Base-by-base conservation (phyloP, 208 protist genomes). In the Leishmania arabica region DNA sequence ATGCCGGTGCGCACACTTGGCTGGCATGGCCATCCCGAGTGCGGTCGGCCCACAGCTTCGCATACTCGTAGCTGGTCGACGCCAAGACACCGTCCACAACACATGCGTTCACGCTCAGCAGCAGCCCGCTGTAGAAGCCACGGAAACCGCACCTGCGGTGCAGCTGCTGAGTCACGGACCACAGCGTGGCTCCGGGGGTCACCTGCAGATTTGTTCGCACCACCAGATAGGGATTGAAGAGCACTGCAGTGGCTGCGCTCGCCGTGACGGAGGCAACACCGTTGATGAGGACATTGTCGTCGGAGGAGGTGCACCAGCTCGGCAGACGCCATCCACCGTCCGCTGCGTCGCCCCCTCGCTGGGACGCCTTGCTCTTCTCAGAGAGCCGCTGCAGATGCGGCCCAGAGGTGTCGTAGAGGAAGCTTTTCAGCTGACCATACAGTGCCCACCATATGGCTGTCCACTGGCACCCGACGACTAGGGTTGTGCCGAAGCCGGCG, bases 181-280 rank as follows among this genome's bases (percentile, higher is more conserved):
- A 92, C 47, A 97, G 77, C 37, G 90, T 91, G 1, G 92, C 91
- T n/a, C 88, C 87, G 8, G 91, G 88, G 11, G 86, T 91, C 15
- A 95, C 88, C 79, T 97, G 94, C 54, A 97, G 45, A 77, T 95
- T 95, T 17, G 91, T 92, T 54, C 94, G 94, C 6, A 97, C 77
- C 62, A 97, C 94, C 5, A 97, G 82, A 74, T 93, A 97, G 24
- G 94, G 94, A 73, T 95, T 97, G 85, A 97, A 97, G 42, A 97
- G 69, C 11, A 94, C 83, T 2, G 94, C 92, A 19, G 94, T 97
- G 19, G 76, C 77, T 15, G 88, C 89, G 72, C 91, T 95, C 19
- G 94, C 94, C 13, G 88, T 47, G 45, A 95, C 72, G 40, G 92
- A 95, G 17, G 92, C 92, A 47, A 76, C 62, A 27, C 87, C 84